Conservation (phyloP, 345 rosid genomes). For the Nephelium lappaceum region DNA sequence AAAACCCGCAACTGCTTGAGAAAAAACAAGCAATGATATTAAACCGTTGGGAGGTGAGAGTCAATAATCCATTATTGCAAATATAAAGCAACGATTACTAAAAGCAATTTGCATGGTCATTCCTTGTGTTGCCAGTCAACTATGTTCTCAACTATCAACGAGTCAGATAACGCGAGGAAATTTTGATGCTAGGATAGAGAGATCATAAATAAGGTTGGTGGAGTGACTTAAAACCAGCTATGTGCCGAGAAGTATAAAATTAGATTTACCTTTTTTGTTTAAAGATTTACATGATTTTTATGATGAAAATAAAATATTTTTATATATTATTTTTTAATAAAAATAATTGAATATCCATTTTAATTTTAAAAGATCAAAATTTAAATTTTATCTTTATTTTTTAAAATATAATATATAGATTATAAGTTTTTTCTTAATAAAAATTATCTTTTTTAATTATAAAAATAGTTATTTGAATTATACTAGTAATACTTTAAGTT, state of each 20-base stretch:
- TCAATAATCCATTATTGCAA: background rate
- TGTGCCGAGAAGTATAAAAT: background rate
- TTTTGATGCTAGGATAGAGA: background rate
- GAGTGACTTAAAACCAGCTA: background rate
- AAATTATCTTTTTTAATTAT: too few species aligned
- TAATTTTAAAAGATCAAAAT: too few species aligned
- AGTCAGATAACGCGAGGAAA: background rate
- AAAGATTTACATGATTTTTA: background rate
- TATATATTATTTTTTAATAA: too few species aligned
- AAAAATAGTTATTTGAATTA: too few species aligned
- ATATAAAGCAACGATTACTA: background rate
- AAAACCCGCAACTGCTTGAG: background rate
- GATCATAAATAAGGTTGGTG: slow-evolving; percentile 11
- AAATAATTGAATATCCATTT: too few species aligned
- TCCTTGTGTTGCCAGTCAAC: slow-evolving; percentile 10
- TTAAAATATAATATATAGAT: too few species aligned
- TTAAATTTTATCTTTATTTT: too few species aligned
- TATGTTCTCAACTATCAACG: background rate
- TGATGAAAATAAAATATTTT: background rate
- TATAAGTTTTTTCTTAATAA: too few species aligned
- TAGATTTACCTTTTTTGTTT: too few species aligned
- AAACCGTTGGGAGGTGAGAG: slow-evolving; percentile 19
- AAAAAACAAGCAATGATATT: background rate
- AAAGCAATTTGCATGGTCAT: slow-evolving; percentile 1
- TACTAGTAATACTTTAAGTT: too few species aligned